Conservation (phyloP, 768 basidiomycete genomes). For the Mycena metata region DNA sequence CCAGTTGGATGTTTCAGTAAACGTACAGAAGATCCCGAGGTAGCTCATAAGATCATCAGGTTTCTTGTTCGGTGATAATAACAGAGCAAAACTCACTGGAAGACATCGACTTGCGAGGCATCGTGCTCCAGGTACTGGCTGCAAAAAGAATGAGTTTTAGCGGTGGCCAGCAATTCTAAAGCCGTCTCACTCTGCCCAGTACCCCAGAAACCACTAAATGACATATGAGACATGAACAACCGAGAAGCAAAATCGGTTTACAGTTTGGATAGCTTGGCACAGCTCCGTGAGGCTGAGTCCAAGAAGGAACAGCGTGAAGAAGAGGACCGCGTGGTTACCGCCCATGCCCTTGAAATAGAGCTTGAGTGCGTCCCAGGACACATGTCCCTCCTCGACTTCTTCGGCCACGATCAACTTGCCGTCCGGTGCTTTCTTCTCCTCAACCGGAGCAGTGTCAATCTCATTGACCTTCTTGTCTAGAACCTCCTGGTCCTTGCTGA, state of each 20-base stretch:
- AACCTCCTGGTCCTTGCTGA: conserved; percentile 56
- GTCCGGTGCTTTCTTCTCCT: conserved; percentile 48
- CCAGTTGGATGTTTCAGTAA: not conserved
- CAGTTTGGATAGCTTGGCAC: conserved; percentile 30
- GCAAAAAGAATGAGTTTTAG: not conserved
- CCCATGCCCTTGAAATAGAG: conserved; percentile 44
- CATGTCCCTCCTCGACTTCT: conserved; percentile 72
- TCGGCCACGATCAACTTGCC: conserved; percentile 77
- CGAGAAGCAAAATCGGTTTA: too few species aligned
- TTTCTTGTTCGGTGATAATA: not conserved
- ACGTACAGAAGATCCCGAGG: conserved; percentile 33
- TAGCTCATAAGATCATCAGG: conserved; percentile 16
- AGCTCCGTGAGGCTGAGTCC: conserved; percentile 34
- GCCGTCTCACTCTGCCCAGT: conserved; percentile 38
- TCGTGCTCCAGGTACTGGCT: conserved; percentile 32
- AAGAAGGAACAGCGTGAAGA: conserved; percentile 37
- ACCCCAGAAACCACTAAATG: conserved; percentile 42
- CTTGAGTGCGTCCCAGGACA: conserved; percentile 59
- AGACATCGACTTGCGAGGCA: conserved; percentile 40
- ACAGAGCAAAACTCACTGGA: conserved; percentile 40
- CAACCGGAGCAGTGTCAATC: conserved; percentile 34
- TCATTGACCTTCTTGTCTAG: conserved; percentile 39
- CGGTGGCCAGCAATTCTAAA: not conserved
- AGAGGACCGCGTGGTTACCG: conserved; percentile 40
- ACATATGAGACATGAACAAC: too few species aligned